phyloP scores from a whole-genome alignment of 2,329 filamentous ascomycete species.

The Xylariaceae sp. region DNA sequence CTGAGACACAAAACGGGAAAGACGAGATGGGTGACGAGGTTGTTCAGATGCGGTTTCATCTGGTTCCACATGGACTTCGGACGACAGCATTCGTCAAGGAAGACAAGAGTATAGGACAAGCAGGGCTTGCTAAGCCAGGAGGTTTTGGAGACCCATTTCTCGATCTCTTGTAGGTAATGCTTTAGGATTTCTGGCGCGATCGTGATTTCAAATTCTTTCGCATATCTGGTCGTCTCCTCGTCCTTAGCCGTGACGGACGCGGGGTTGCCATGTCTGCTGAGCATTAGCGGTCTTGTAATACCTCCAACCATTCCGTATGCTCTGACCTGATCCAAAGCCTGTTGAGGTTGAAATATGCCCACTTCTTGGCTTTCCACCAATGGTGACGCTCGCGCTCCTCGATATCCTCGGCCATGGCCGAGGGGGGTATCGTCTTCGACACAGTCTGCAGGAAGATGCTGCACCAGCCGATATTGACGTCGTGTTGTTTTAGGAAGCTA shows the following conservation, averaged over 20 bases:
- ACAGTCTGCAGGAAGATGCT: conserved; percentile 91
- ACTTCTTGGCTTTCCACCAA: conserved; percentile 99
- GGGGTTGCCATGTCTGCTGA: conserved; percentile 82
- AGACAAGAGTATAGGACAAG: conserved; percentile 89
- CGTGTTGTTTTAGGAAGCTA: conserved; percentile 73
- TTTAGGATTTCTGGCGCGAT: conserved; percentile 97
- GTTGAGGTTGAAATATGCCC: conserved; percentile 98
- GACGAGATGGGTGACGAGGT: conserved; percentile 89
- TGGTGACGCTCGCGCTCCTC: conserved; percentile 91
- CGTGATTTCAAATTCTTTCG: conserved; percentile 86
- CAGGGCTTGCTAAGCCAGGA: conserved; percentile 94
- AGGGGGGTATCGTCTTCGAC: conserved; percentile 78
- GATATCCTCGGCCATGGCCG: conserved; percentile 75
- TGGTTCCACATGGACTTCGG: conserved; percentile 97
- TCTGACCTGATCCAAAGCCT: conserved; percentile 85
- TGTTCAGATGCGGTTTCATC: conserved; percentile 90
- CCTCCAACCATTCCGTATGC: conserved; percentile 7
- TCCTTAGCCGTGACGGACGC: conserved; percentile 73
- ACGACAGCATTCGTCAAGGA: conserved; percentile 95
- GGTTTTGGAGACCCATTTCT: conserved; percentile 95
- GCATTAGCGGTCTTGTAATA: conserved; percentile 30
- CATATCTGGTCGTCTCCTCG: conserved; percentile 77
- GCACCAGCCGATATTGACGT: conserved; percentile 92
- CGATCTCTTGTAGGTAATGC: conserved; percentile 90
- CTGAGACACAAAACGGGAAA: conserved; percentile 95